A percentile compares a stretch with the other conserved stretches of the same genome.
These are phyloP conservation scores for Sonneratia alba DNA, from an alignment of 345 rosid species.

Conservation along the genomic window DNA sequence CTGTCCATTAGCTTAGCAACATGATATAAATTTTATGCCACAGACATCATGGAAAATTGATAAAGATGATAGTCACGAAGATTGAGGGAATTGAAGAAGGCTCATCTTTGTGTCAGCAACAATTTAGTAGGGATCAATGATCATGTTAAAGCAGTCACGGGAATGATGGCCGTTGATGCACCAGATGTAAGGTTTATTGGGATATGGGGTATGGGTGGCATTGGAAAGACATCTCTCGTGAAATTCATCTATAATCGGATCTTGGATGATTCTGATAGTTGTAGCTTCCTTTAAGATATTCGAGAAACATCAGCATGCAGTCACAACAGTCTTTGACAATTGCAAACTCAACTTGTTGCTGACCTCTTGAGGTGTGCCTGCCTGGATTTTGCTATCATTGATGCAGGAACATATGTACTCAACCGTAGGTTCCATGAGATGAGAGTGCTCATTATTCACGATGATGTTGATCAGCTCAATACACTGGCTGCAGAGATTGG, in stretches of 20 bases:
- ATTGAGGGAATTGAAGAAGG: not conserved
- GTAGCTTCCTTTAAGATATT: not conserved
- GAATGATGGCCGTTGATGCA: not conserved
- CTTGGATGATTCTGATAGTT: slow-evolving; percentile 1
- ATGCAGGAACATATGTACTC: not conserved
- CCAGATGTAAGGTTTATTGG: not conserved
- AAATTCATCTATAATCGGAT: not conserved
- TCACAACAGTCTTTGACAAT: not conserved
- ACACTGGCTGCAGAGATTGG: not conserved
- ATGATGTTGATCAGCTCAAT: not conserved
- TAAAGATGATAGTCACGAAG: not conserved
- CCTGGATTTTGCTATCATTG: not conserved
- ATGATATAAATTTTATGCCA: not conserved
- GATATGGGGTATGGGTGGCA: not conserved
- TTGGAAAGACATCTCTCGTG: slow-evolving; percentile 1
- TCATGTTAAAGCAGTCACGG: not conserved
- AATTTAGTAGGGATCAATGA: not conserved
- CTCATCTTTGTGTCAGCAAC: rapidly evolving
- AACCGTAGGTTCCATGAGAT: not conserved
- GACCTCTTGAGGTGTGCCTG: not conserved
- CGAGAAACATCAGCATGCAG: not conserved
- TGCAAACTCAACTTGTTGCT: not conserved
- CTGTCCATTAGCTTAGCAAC: not conserved
- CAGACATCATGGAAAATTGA: not conserved
- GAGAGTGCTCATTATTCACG: slow-evolving; percentile 7